Conservation (phyloP, 179 eudicot species). For the Corrigiola litoralis region DNA sequence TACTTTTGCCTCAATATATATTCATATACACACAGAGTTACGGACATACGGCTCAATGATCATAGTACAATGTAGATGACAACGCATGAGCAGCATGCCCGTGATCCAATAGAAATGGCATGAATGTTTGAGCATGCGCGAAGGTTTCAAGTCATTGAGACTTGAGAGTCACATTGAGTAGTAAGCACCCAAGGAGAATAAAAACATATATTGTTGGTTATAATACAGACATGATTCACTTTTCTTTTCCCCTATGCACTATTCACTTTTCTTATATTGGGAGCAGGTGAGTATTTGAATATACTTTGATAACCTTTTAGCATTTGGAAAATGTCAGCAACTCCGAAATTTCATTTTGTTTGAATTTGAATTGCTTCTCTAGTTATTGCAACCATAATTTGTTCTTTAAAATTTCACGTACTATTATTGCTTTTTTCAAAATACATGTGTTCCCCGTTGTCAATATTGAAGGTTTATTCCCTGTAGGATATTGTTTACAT, state of each 20-base stretch:
- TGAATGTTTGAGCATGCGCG: conserved; percentile 17
- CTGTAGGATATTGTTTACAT: no score
- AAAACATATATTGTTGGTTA: conserved; percentile 13
- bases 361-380: conserved; percentile 14
- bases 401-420: no score
- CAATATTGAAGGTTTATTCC: no score
- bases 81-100: conserved; percentile 7
- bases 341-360: conserved; percentile 7
- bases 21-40: no score
- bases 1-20: no score
- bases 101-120: conserved; percentile 16
- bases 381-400: no score
- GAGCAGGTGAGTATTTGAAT: conserved; percentile 18
- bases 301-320: background rate
- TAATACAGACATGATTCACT: conserved; percentile 3
- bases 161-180: conserved; percentile 16
- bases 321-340: background rate
- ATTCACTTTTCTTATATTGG: conserved; percentile 16
- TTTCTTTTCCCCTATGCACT: background rate
- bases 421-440: no score
- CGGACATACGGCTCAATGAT: background rate
- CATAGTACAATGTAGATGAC: background rate
- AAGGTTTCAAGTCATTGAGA: conserved; percentile 9
- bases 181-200: conserved; percentile 6
- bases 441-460: no score